phyloP scores from a whole-genome alignment of 2,329 filamentous ascomycete genomes.

The Penicillium hesseltinei region DNA sequence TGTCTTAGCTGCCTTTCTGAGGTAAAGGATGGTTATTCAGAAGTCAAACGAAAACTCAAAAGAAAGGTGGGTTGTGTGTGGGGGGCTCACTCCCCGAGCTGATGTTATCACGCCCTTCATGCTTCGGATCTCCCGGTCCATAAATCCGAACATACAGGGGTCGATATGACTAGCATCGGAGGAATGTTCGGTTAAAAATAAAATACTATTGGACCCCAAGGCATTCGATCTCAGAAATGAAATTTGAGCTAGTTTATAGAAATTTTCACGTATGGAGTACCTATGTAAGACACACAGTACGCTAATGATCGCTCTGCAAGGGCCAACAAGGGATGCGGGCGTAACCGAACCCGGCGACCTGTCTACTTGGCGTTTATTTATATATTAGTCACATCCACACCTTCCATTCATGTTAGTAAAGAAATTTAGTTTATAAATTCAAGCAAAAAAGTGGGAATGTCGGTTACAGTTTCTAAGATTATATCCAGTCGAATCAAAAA shows the following conservation, averaged over 20 bases:
- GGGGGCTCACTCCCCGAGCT: neutral
- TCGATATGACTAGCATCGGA: neutral
- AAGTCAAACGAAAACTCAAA: neutral
- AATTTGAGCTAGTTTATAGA: neutral
- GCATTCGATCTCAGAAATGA: neutral
- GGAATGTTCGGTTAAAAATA: neutral
- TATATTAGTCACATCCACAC: neutral
- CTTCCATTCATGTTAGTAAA: neutral
- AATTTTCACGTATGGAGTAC: neutral
- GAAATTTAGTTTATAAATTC: too few species aligned
- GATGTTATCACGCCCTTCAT: neutral
- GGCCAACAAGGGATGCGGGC: conserved; percentile 6
- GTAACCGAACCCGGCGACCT: conserved; percentile 3
- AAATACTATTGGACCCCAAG: neutral
- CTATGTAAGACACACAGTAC: too few species aligned
- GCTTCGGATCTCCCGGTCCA: neutral
- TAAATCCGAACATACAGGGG: neutral
- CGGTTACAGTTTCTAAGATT: neutral
- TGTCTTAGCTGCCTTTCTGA: conserved; percentile 12
- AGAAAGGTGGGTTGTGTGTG: neutral
- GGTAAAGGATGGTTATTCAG: neutral
- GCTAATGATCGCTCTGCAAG: conserved; percentile 3
- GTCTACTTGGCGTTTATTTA: conserved; percentile 4
- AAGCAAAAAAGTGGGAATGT: neutral
- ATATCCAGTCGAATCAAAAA: neutral